These are phyloP conservation scores for Agapanthus africanus DNA, from an alignment of 106 monocot genomes.

Conservation along the genomic window DNA sequence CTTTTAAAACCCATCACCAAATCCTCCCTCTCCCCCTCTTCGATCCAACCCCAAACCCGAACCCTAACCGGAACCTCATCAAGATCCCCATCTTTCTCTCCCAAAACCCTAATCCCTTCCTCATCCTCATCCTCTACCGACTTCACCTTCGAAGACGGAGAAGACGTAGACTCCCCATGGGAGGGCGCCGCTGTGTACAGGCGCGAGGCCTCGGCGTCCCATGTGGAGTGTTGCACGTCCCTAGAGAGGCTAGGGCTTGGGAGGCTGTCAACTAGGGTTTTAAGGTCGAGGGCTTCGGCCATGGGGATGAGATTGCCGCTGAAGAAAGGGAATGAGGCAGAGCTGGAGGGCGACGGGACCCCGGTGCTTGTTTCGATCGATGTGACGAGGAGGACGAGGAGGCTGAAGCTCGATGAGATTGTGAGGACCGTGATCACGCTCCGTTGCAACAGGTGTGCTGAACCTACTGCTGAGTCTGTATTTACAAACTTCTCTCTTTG, in stretches of 20 bases:
- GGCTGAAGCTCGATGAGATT: constrained; percentile 81
- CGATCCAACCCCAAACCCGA: not conserved
- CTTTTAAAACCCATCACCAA: not conserved
- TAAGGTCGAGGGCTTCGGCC: constrained; percentile 53
- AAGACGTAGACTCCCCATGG: constrained; percentile 53
- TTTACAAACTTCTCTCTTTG: constrained; percentile 75
- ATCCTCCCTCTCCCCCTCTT: not conserved
- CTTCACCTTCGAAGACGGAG: constrained; percentile 17
- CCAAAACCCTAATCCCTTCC: constrained; percentile 3
- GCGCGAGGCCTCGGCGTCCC: constrained; percentile 54
- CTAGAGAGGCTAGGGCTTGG: constrained; percentile 74
- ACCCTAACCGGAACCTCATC: too few species aligned
- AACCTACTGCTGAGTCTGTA: constrained; percentile 51
- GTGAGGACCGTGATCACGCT: constrained; percentile 84
- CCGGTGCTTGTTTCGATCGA: constrained; percentile 65
- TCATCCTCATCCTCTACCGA: constrained; percentile 2
- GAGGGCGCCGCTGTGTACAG: constrained; percentile 83
- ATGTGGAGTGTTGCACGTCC: constrained; percentile 74
- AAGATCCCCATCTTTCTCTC: constrained; percentile 1
- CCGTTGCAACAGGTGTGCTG: constrained; percentile 77
- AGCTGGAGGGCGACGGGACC: constrained; percentile 24
- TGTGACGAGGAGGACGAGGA: constrained; percentile 67
- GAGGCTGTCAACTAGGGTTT: constrained; percentile 44
- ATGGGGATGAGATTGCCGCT: constrained; percentile 64
- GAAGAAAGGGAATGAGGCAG: constrained; percentile 13